These are phyloP conservation scores for Debaryomycetaceae sp. DNA, from an alignment of 1,139 yeast species.

Conservation along the genomic window DNA sequence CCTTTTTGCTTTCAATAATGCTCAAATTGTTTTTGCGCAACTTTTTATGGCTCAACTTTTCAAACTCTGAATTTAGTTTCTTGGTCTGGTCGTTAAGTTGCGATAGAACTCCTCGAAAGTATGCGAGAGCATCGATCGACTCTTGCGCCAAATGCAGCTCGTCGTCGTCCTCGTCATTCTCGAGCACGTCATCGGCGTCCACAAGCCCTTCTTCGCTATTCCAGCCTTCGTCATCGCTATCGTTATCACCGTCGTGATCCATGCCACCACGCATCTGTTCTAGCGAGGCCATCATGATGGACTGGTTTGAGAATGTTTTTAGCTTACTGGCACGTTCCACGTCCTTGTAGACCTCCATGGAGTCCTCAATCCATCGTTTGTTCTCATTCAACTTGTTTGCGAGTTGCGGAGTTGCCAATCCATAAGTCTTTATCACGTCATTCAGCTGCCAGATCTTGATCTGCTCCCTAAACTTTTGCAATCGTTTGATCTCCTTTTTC, in stretches of 20 bases:
- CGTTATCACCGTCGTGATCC: conserved; percentile 10
- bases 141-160: conserved; percentile 20
- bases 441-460: conserved; percentile 26
- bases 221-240: conserved; percentile 5
- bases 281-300: conserved; percentile 34
- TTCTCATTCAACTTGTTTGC: conserved; percentile 27
- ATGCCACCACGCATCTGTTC: conserved; percentile 17
- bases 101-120: conserved; percentile 5
- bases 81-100: conserved; percentile 22
- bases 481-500: conserved; percentile 17
- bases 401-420: conserved; percentile 7
- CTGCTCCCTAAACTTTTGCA: conserved; percentile 19
- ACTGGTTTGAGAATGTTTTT: conserved; percentile 37
- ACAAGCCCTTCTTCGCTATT: conserved; percentile 3
- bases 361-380: conserved; percentile 33
- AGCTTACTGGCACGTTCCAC: conserved; percentile 36
- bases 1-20: conserved; percentile 32
- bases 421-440: conserved; percentile 23
- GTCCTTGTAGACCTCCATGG: conserved; percentile 39
- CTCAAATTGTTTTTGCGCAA: conserved; percentile 28
- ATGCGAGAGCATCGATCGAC: conserved; percentile 18
- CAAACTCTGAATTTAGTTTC: conserved; percentile 22
- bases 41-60: conserved; percentile 30
- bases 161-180: conserved; percentile 13
- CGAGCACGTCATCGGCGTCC: conserved; percentile 7